Evolutionary conservation across 108 stramenopile species (phyloP).

Genomic region (Cyclotella cryptica): DNA sequence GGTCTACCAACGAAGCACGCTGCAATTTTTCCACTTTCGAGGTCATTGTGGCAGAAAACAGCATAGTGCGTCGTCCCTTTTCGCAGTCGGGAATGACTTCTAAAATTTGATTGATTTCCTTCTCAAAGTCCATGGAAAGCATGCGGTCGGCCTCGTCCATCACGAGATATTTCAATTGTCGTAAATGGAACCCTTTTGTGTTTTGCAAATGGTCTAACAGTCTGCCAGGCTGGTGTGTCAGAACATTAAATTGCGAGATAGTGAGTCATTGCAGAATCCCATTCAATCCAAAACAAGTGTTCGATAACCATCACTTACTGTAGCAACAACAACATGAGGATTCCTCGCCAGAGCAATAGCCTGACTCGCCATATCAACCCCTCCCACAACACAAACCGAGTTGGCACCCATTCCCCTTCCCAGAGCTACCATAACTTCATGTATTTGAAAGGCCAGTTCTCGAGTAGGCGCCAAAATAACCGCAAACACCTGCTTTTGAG

Average conservation of each 20-base stretch:
- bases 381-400: constrained; percentile 96
- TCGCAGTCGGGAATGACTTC: constrained; percentile 85
- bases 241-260: background rate
- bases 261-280: background rate
- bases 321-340: constrained; percentile 98
- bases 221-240: constrained; percentile 79
- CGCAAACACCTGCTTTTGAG: constrained; percentile 79
- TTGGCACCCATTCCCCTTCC: constrained; percentile 91
- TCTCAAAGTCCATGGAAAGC: constrained; percentile 91
- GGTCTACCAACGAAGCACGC: constrained; percentile 91
- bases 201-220: constrained; percentile 98
- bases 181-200: constrained; percentile 97
- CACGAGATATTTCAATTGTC: constrained; percentile 91
- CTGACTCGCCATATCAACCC: constrained; percentile 94
- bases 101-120: constrained; percentile 93
- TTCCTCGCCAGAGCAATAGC: constrained; percentile 95
- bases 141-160: constrained; percentile 99
- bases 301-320: constrained; percentile 32
- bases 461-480: constrained; percentile 97
- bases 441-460: constrained; percentile 99
- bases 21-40: constrained; percentile 98
- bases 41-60: constrained; percentile 99
- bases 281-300: background rate
- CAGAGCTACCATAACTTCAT: constrained; percentile 94
- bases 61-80: constrained; percentile 83